A percentile compares a stretch with the other conserved stretches of the same genome.
Conservation (phyloP, 345 rosid species). For the Salix arbutifolia region DNA sequence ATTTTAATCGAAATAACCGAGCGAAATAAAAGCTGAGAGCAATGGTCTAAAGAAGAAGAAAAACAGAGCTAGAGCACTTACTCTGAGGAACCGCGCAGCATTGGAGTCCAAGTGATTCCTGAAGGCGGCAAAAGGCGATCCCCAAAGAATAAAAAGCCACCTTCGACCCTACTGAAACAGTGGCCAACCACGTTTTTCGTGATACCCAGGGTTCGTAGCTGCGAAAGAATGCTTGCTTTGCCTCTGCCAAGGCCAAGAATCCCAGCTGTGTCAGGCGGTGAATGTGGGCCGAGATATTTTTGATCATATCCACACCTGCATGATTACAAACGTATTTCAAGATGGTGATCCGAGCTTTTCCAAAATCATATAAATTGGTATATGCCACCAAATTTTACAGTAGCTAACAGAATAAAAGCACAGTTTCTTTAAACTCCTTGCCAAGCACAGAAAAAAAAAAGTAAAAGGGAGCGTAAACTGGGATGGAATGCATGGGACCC, state of each 20-base stretch:
- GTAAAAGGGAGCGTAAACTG: not conserved
- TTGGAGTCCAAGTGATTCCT: slow-evolving; percentile 61
- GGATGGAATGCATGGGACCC: slow-evolving; percentile 17
- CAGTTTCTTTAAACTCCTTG: not conserved
- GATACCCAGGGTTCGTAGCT: slow-evolving; percentile 42
- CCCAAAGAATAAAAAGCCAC: slow-evolving; percentile 82
- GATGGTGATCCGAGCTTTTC: not conserved
- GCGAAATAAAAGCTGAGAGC: not conserved
- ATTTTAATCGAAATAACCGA: not conserved
- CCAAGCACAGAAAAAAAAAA: not conserved
- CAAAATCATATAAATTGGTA: not conserved
- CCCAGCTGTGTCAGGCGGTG: slow-evolving; percentile 67
- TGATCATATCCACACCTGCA: slow-evolving; percentile 83
- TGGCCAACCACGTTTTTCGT: slow-evolving; percentile 66
- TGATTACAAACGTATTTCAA: slow-evolving; percentile 3
- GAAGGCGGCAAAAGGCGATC: slow-evolving; percentile 58
- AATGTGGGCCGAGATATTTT: slow-evolving; percentile 35
- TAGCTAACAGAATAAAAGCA: not conserved
- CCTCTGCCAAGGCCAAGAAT: slow-evolving; percentile 82
- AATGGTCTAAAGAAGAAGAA: not conserved
- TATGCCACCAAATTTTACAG: not conserved
- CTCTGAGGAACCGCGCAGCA: slow-evolving; percentile 34
- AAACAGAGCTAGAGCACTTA: slow-evolving; percentile 22
- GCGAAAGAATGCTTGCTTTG: slow-evolving; percentile 61
- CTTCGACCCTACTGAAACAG: slow-evolving; percentile 68